phyloP scores from a whole-genome alignment of 345 rosid species.

The Eutrema japonicum region DNA sequence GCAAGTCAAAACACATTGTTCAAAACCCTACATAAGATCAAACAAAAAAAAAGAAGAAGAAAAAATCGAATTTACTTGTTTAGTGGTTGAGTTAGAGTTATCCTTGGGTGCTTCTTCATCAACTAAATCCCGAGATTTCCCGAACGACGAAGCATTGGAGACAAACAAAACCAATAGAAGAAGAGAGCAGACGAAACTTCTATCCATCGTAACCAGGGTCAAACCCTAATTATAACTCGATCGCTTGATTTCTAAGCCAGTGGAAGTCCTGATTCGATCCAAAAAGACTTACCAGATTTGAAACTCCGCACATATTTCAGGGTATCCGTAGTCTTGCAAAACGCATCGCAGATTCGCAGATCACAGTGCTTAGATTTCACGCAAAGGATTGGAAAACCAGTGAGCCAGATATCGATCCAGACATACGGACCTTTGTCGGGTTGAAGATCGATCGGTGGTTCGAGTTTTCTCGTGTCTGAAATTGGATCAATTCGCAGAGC shows the following conservation, averaged over 20 bases:
- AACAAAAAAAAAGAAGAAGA: not conserved
- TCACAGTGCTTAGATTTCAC: conserved; percentile 20
- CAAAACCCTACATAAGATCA: conserved; percentile 21
- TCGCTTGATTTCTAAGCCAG: conserved; percentile 19
- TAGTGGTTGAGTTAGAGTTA: conserved; percentile 34
- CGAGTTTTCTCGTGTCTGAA: conserved; percentile 27
- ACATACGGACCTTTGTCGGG: not conserved
- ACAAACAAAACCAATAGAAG: conserved; percentile 50
- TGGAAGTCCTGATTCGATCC: conserved; percentile 29
- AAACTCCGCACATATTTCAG: conserved; percentile 34
- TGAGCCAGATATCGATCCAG: conserved; percentile 9
- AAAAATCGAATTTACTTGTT: conserved; percentile 45
- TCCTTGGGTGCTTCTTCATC: conserved; percentile 42
- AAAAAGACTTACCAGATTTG: conserved; percentile 9
- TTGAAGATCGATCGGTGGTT: conserved; percentile 29
- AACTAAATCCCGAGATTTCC: conserved; percentile 42
- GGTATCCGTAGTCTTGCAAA: not conserved
- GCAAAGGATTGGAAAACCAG: not conserved
- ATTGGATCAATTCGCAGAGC: conserved; percentile 30
- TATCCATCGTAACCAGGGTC: conserved; percentile 46
- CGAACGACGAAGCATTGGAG: conserved; percentile 48
- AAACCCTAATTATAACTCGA: conserved; percentile 24
- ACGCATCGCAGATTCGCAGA: conserved; percentile 36
- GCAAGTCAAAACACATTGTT: conserved; percentile 10
- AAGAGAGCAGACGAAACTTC: conserved; percentile 43